Conservation (phyloP, 1,139 yeast species). For the Hansenula sp. region DNA sequence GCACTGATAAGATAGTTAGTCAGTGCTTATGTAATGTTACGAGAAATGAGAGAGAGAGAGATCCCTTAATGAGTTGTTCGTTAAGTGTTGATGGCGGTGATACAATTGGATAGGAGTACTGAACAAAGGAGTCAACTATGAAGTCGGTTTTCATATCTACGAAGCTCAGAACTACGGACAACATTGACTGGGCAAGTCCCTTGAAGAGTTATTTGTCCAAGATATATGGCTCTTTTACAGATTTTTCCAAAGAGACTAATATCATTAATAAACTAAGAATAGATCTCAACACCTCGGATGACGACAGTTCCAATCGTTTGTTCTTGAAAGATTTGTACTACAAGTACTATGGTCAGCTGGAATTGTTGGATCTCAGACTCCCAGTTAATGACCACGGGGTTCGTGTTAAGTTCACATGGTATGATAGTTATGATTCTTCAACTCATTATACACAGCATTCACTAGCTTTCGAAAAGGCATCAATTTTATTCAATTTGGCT, state of each 20-base stretch:
- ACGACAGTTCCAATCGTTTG: constrained; percentile 12
- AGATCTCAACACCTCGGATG: constrained; percentile 48
- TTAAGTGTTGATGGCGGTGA: no score
- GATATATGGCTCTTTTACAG: constrained; percentile 59
- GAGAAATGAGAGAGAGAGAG: no score
- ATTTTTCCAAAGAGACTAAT: constrained; percentile 52
- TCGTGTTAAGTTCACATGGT: constrained; percentile 71
- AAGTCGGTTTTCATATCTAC: constrained; percentile 21
- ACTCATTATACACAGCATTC: constrained; percentile 57
- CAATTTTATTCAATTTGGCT: constrained; percentile 73
- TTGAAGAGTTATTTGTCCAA: constrained; percentile 54
- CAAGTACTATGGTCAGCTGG: constrained; percentile 78
- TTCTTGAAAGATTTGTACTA: constrained; percentile 31
- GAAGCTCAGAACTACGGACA: constrained; percentile 48
- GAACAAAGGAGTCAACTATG: constrained; percentile 6
- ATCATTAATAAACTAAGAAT: constrained; percentile 57
- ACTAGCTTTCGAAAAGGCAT: constrained; percentile 87
- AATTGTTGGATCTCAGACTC: constrained; percentile 69
- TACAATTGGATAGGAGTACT: no score
- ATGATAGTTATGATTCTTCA: constrained; percentile 59
- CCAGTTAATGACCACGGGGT: constrained; percentile 59
- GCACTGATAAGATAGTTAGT: no score
- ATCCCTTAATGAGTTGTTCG: no score
- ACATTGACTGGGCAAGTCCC: constrained; percentile 64
- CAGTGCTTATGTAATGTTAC: no score